These are phyloP conservation scores for Karstenula rhodostoma DNA, from an alignment of 2,329 filamentous ascomycete genomes.

Conservation along the genomic window DNA sequence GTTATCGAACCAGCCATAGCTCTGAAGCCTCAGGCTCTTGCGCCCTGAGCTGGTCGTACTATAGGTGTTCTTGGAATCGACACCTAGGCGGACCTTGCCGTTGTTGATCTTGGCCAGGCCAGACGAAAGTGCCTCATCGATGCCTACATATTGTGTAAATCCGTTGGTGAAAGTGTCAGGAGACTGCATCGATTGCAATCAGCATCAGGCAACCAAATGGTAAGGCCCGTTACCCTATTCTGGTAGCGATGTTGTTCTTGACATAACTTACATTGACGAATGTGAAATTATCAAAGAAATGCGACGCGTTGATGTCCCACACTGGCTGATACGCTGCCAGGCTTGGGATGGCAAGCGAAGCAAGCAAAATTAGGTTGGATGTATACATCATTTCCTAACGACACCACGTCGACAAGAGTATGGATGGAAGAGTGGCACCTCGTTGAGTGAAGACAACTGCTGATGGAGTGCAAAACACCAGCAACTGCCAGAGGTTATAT, in stretches of 20 bases:
- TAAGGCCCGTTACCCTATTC: too few species aligned
- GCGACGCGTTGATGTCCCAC: conserved; percentile 23
- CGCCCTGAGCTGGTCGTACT: conserved; percentile 25
- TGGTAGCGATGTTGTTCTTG: neutral
- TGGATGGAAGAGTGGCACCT: neutral
- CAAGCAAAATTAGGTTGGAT: neutral
- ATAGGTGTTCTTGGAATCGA: conserved; percentile 28
- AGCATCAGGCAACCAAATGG: neutral
- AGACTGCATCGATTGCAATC: neutral
- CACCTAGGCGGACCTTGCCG: conserved; percentile 32
- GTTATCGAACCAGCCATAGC: conserved; percentile 29
- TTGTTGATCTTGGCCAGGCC: conserved; percentile 27
- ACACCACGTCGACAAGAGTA: neutral
- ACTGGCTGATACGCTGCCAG: neutral
- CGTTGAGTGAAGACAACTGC: neutral
- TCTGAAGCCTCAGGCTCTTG: conserved; percentile 34
- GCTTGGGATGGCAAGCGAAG: neutral
- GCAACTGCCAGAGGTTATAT: neutral
- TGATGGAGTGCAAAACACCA: neutral
- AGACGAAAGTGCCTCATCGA: conserved; percentile 23
- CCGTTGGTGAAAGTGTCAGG: conserved; percentile 27
- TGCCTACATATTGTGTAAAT: conserved; percentile 32
- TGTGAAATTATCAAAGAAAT: conserved; percentile 30
- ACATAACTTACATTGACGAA: conserved; percentile 23
- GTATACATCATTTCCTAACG: neutral